Base-by-base conservation (phyloP, 805 yeast genomes). In the Monosporozyma yasuniensis region DNA sequence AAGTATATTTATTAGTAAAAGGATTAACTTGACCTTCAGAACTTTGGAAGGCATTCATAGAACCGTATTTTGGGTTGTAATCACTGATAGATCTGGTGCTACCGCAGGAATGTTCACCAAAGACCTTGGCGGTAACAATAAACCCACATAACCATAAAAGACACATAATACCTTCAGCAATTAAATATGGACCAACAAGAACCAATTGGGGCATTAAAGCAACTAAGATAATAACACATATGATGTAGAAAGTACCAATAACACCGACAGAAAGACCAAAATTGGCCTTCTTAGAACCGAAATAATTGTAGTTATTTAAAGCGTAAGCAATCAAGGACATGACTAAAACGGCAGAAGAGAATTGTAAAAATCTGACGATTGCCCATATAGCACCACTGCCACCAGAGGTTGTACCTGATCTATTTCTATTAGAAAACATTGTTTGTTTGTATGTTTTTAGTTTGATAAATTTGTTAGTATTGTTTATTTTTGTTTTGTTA, bases 111-210 rank as follows among this genome's bases (percentile, higher is more conserved):
- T 53, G 57, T 12, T 61, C 57, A 38, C 70, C 65, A 47, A 61
- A 61, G 3, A 57, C 54, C 10, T 64, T 51, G 6, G 71, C 70
- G 12, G 60, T 55, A 21, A 69, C 69, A 46, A 70, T 60, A 46
- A 68, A 70, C 1, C 66, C 62, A 44, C 63, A 54, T n/a, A 70
- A 49, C 71, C 71, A 68, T 19, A 69, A 47, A 27, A 65, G 44
- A 12, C 59, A 43, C 38, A 69, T 25, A 6, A 68, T 25, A 4
- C 58, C 35, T 50, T 69, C 73, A 19, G 57, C 50, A 7, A 62
- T 18, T 8, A 66, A 47, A 28, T 64, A 35, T 1, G 57, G 50
- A 38, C 69, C 70, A 8, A 64, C 58, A 22, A 59, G 47, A 11
- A 66, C 54, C 14, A 58, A 39, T 4, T 51, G 34, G 19, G 64